These are phyloP conservation scores for Erythrobasidium yunnanense DNA, from an alignment of 768 basidiomycete species.

Conservation along the genomic window DNA sequence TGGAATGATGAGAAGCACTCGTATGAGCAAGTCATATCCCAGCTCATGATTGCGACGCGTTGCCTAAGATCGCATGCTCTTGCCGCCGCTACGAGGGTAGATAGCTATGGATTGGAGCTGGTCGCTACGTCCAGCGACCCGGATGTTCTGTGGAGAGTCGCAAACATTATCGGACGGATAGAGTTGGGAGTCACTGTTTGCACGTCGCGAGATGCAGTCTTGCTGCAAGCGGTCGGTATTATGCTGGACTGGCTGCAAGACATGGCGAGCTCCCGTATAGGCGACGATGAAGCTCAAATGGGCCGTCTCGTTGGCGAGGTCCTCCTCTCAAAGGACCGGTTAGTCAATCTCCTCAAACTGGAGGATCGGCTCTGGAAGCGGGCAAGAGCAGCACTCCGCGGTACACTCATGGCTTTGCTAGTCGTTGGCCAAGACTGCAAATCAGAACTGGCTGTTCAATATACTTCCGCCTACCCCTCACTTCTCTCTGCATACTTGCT, in stretches of 20 bases:
- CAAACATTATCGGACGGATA: constrained; percentile 68
- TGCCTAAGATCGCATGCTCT: constrained; percentile 53
- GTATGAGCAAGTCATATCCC: constrained; percentile 67
- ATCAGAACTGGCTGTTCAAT: constrained; percentile 1
- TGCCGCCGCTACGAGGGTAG: constrained; percentile 53
- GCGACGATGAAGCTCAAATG: constrained; percentile 6
- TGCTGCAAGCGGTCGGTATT: constrained; percentile 33
- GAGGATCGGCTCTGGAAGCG: constrained; percentile 42
- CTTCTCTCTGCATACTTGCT: constrained; percentile 84
- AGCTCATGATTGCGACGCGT: constrained; percentile 52
- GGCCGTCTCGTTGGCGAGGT: constrained; percentile 19
- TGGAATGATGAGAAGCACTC: constrained; percentile 99
- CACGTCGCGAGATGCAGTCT: constrained; percentile 76
- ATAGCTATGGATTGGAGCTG: constrained; percentile 48
- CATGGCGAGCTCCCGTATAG: constrained; percentile 1
- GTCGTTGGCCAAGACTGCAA: constrained; percentile 31
- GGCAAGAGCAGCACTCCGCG: constrained; percentile 38
- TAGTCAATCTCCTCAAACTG: constrained; percentile 32
- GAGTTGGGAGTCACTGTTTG: constrained; percentile 87
- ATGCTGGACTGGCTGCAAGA: constrained; percentile 25
- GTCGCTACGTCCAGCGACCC: constrained; percentile 47
- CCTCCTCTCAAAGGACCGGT: background rate
- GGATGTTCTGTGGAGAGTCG: constrained; percentile 58
- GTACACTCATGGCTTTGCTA: constrained; percentile 36
- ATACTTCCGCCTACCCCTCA: constrained; percentile 56